Evolutionary conservation across 2,329 filamentous ascomycete species (phyloP).

Genomic region (Karstenula rhodostoma): DNA sequence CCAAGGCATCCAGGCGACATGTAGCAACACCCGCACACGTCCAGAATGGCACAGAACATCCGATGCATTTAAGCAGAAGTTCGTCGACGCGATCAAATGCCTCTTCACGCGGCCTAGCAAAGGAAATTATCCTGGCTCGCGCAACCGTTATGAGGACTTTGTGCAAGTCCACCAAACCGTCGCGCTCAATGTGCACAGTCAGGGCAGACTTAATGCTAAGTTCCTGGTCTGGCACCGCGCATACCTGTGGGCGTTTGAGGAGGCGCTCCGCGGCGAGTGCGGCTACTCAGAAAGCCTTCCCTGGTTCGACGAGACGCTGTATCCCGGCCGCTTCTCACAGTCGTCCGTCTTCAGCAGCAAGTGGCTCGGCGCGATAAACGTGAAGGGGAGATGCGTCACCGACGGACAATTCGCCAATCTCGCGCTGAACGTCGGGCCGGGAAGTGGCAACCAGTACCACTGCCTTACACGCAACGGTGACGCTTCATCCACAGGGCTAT

Average conservation of each 20-base stretch:
- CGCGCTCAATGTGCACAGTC: slow-evolving; percentile 42
- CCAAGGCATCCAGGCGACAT: slow-evolving; percentile 22
- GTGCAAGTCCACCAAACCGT: slow-evolving; percentile 45
- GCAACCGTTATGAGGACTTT: slow-evolving; percentile 45
- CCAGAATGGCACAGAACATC: slow-evolving; percentile 42
- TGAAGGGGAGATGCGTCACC: slow-evolving; percentile 39
- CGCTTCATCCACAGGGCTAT: slow-evolving; percentile 29
- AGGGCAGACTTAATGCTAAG: slow-evolving; percentile 30
- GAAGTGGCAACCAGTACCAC: slow-evolving; percentile 34
- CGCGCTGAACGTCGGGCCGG: slow-evolving; percentile 43
- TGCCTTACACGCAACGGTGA: slow-evolving; percentile 44
- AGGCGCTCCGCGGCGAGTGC: slow-evolving; percentile 53
- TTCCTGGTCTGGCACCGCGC: slow-evolving; percentile 57
- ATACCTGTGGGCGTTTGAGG: slow-evolving; percentile 53
- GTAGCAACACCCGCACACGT: slow-evolving; percentile 39
- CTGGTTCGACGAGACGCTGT: slow-evolving; percentile 49
- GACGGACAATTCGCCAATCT: slow-evolving; percentile 44
- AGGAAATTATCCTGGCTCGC: slow-evolving; percentile 36
- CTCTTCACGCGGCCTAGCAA: slow-evolving; percentile 31
- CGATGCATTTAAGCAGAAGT: slow-evolving; percentile 33
- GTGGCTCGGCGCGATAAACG: slow-evolving; percentile 37
- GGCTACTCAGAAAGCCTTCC: slow-evolving; percentile 51
- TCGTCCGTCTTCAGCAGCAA: slow-evolving; percentile 40
- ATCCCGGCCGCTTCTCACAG: slow-evolving; percentile 38
- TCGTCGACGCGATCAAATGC: slow-evolving; percentile 40